Conservation (phyloP, 2,329 filamentous ascomycete genomes). For the Diaporthe citriasiana region DNA sequence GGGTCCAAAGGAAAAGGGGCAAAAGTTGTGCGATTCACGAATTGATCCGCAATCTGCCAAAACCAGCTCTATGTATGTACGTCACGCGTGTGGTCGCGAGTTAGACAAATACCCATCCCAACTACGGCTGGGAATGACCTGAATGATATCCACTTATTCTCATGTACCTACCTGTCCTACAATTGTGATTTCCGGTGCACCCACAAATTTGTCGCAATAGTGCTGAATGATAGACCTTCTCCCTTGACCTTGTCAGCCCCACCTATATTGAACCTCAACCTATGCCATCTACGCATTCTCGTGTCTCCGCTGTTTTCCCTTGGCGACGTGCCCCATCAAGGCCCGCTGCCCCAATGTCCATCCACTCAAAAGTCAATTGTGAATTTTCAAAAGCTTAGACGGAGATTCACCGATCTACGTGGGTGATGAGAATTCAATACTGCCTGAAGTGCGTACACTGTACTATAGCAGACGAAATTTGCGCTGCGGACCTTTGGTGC, state of each 20-base stretch:
- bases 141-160: conserved; percentile 30
- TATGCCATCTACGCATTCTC: conserved; percentile 1
- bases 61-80: conserved; percentile 11
- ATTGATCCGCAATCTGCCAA: conserved; percentile 10
- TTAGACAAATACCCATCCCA: conserved; percentile 35
- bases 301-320: neutral
- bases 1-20: neutral
- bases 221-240: neutral
- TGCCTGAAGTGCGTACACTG: neutral
- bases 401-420: neutral
- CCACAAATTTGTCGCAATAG: neutral
- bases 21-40: conserved; percentile 21
- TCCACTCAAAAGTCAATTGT: neutral
- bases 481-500: neutral
- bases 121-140: conserved; percentile 26
- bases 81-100: conserved; percentile 25
- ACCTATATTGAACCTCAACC: conserved; percentile 17
- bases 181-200: conserved; percentile 11
- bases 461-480: neutral
- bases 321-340: neutral
- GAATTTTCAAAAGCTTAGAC: conserved; percentile 3
- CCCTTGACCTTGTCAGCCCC: conserved; percentile 4
- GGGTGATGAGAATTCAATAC: neutral
- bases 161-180: neutral
- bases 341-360: neutral